Evolutionary conservation across 108 stramenopile genomes (phyloP), one percentile per base, ranked within the genome.

Genomic region (Skeletonema tropicum): DNA sequence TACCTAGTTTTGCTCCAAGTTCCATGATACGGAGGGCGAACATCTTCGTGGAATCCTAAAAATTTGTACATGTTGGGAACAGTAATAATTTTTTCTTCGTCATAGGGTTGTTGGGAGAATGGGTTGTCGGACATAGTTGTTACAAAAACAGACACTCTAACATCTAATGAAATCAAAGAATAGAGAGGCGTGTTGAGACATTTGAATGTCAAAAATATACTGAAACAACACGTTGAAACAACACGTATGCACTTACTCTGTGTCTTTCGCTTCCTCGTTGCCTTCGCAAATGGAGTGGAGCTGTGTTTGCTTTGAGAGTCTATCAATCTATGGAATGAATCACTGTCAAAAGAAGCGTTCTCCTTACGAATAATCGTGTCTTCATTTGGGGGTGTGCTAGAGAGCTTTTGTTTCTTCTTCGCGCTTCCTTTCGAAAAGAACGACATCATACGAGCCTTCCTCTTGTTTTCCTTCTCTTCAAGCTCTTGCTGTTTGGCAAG

Each of bases 11-110:
- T 96, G 70, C 91, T 96, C 93, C 93, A 96, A n/a, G 93, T 96
- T 35, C 96, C 96, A 58, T 83, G 87, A 74, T 96, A 96, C 0
- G 94, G 83, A 49, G 94, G 94, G 32, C 94, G 91, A 58, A 82
- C 75, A 76, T 96, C 92, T 74, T 92, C 91, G 33, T 92, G 84
- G 60, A 96, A 96, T 49, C 86, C 83, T 15, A 96, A 66, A 63
- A 96, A 93, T 59, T 91, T 90, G 71, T 92, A 91, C 59, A 79
- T 87, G 77, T 93, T 96, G 33, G 69, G 83, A 68, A 96, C 72
- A 7, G 73, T 48, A n/a, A 96, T 81, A 15, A 69, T 83, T 30
- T 65, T 66, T 66, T 88, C 82, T 62, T 96, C 94, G 17, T 84
- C 90, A 70, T 90, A 96, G 9, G 88, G 86, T 64, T 88, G 88